Base-by-base conservation (phyloP, 805 yeast species). In the Kuraishia molischiana region DNA sequence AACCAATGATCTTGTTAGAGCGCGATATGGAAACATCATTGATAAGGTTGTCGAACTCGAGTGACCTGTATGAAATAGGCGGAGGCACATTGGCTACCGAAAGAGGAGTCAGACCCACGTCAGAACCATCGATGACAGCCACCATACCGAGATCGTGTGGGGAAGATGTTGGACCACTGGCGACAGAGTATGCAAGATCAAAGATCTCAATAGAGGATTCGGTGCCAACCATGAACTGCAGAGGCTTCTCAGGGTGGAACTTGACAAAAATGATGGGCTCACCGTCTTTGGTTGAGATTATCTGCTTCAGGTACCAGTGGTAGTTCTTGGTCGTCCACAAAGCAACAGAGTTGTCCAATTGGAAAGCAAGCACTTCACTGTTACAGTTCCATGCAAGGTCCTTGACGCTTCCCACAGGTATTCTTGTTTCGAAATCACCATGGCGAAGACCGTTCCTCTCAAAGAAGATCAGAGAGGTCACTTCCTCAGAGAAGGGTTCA, bases 291-390 rank as follows among this genome's bases (percentile, higher is more conserved):
- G 65, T 54, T 39, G 49, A 48, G 2, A 89, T 58, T 50, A 83
- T 94, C 56, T 84, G 94, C 52, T 92, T 92, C 48, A 89, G 67
- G 58, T 84, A 87, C 98, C 98, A 92, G 53, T 89, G 94, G 58
- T 89, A 92, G 58, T 92, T 92, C 53, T 85, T 87, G 3, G 84
- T 68, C 1, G 94, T 79, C 97, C 97, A 92, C 19, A 92, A 58
- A 53, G 83, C 94, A n/a, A 92, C 69, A 13, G 74, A 62, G 47
- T 77, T 69, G 2, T 58, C 43, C 21, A 83, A 64, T 30, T 73
- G 78, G 10, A 92, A 61, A 2, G 95, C 85, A 38, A 92, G 63
- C 2, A 84, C 67, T 46, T 87, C 95, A 38, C 89, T 78, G 47
- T 79, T 79, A 29, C 77, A 66, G 38, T 90, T 85, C 97, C 97